phyloP scores from a whole-genome alignment of 2,329 filamentous ascomycete species.

The Metarhizium robertsii region DNA sequence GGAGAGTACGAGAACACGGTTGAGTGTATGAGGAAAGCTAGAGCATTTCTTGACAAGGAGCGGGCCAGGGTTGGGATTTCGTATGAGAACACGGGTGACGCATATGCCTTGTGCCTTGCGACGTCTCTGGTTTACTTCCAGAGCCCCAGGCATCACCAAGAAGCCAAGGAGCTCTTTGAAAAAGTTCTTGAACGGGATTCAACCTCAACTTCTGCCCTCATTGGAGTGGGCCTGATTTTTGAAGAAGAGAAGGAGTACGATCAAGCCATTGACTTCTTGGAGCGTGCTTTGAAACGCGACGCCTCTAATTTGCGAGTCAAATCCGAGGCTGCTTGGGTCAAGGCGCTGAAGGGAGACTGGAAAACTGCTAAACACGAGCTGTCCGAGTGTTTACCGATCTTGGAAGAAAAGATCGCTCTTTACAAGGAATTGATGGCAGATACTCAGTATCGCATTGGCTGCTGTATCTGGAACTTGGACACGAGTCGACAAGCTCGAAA shows the following conservation, averaged over 20 bases:
- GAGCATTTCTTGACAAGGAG: slow-evolving; percentile 51
- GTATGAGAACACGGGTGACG: slow-evolving; percentile 62
- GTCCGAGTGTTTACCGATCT: slow-evolving; percentile 54
- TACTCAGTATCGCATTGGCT: slow-evolving; percentile 77
- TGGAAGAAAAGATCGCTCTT: slow-evolving; percentile 49
- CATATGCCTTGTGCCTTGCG: slow-evolving; percentile 66
- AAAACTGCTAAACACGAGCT: slow-evolving; percentile 58
- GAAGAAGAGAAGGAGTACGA: slow-evolving; percentile 88
- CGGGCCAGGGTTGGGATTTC: slow-evolving; percentile 56
- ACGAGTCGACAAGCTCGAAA: slow-evolving; percentile 65
- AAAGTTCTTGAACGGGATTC: slow-evolving; percentile 67
- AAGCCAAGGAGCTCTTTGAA: slow-evolving; percentile 82
- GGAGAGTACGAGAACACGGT: slow-evolving; percentile 80
- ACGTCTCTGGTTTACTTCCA: slow-evolving; percentile 89
- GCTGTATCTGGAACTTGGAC: slow-evolving; percentile 80
- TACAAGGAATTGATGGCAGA: slow-evolving; percentile 69
- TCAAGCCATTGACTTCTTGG: slow-evolving; percentile 72
- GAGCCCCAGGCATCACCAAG: slow-evolving; percentile 77
- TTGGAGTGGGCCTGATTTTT: slow-evolving; percentile 83
- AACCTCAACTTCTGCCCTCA: slow-evolving; percentile 69
- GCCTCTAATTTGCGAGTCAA: slow-evolving; percentile 66
- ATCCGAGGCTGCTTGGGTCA: slow-evolving; percentile 87
- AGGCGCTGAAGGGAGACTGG: slow-evolving; percentile 72
- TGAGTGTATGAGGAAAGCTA: slow-evolving; percentile 68
- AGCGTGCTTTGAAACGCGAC: slow-evolving; percentile 65